These are phyloP conservation scores for Trametes polyzona DNA, from an alignment of 1,284 basidiomycete genomes.

Conservation along the genomic window DNA sequence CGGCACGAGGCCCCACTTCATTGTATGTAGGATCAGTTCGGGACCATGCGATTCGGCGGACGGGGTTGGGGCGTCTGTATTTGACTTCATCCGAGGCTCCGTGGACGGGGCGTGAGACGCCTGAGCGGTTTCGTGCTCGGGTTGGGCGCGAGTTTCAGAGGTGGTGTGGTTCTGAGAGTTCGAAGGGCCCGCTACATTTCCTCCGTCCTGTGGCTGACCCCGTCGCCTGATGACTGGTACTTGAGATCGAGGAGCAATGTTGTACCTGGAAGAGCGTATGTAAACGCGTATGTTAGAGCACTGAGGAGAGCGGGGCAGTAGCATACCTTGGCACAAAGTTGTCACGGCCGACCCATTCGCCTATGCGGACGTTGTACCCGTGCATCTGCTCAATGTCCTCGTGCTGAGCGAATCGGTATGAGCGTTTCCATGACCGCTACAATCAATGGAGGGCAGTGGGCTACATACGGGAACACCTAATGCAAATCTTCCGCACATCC, in stretches of 20 bases:
- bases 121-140: background rate
- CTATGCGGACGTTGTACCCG: conserved; percentile 48
- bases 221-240: conserved; percentile 64
- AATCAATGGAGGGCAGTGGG: background rate
- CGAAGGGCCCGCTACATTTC: conserved; percentile 22
- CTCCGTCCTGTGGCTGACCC: background rate
- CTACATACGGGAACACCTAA: too few relatives aligned
- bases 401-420: conserved; percentile 33
- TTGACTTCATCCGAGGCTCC: background rate
- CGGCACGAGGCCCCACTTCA: conserved; percentile 93
- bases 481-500: too few relatives aligned
- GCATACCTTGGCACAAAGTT: conserved; percentile 51
- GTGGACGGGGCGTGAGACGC: background rate
- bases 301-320: background rate
- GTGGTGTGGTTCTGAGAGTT: background rate
- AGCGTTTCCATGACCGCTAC: too few relatives aligned
- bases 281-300: background rate
- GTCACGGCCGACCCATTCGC: conserved; percentile 67
- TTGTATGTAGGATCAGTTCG: conserved; percentile 60
- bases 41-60: background rate
- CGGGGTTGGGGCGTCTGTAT: background rate
- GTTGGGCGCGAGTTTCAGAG: background rate
- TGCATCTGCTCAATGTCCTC: conserved; percentile 46
- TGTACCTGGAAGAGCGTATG: conserved; percentile 26
- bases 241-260: conserved; percentile 73